Evolutionary conservation across 345 rosid genomes (phyloP).

Genomic region (Reutealis trisperma): DNA sequence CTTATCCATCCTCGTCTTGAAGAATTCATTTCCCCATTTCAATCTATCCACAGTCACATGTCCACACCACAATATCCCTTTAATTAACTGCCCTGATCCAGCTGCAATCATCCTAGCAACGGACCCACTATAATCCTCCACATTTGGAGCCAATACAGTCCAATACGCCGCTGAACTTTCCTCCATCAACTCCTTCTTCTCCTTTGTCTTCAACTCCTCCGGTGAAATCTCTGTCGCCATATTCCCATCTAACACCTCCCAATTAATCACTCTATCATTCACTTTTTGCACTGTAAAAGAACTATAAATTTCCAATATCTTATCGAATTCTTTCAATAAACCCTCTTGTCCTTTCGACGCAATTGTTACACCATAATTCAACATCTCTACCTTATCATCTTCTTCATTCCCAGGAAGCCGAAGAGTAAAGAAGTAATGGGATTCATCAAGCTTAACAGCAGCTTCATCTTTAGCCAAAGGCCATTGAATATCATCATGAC

Average conservation of each 20-base stretch:
- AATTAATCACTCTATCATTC: conserved; percentile 2
- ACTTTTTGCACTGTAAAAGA: conserved; percentile 24
- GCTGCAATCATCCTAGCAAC: conserved; percentile 75
- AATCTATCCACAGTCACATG: conserved; percentile 86
- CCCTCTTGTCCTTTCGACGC: conserved; percentile 37
- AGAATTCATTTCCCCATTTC: conserved; percentile 70
- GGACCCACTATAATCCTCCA: conserved; percentile 73
- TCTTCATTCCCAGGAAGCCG: conserved; percentile 15
- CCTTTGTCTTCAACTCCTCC: conserved; percentile 22
- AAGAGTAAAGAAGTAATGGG: conserved; percentile 36
- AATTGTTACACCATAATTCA: conserved; percentile 32
- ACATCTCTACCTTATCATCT: conserved; percentile 10
- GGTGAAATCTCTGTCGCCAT: conserved; percentile 28
- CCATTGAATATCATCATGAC: conserved; percentile 31
- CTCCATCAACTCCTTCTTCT: conserved; percentile 41
- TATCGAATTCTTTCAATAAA: conserved; percentile 23
- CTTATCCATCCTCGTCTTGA: conserved; percentile 53
- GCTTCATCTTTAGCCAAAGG: conserved; percentile 38
- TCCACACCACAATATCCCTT: conserved; percentile 94
- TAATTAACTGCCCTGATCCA: conserved; percentile 83
- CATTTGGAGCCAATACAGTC: conserved; percentile 96
- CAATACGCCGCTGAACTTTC: conserved; percentile 78
- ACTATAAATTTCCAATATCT: conserved; percentile 25
- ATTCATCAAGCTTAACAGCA: conserved; percentile 33
- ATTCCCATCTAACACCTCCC: conserved; percentile 25